Evolutionary conservation across 768 basidiomycete genomes (phyloP).

Genomic region (Rhodotorula graminis): DNA sequence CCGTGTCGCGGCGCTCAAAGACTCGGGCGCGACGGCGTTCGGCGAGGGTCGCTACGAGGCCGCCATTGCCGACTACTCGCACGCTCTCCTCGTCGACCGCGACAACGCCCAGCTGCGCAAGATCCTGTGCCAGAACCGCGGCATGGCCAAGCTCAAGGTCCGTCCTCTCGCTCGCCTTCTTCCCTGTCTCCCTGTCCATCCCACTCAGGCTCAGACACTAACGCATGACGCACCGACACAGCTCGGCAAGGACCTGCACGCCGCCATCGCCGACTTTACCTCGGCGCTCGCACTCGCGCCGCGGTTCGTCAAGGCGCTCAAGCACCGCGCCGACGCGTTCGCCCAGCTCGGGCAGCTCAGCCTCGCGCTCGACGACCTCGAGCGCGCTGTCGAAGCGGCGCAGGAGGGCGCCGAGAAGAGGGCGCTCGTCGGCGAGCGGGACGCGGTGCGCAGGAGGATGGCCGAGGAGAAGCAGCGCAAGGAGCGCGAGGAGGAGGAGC

Average conservation of each 20-base stretch:
- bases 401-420: slow-evolving; percentile 57
- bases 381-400: slow-evolving; percentile 67
- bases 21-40: slow-evolving; percentile 73
- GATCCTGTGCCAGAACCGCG: slow-evolving; percentile 72
- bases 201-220: not conserved
- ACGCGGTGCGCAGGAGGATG: slow-evolving; percentile 45
- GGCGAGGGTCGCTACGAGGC: slow-evolving; percentile 58
- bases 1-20: slow-evolving; percentile 73
- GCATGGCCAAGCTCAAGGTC: slow-evolving; percentile 55
- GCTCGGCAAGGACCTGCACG: slow-evolving; percentile 45
- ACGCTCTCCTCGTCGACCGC: slow-evolving; percentile 60
- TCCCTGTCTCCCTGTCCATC: too few relatives aligned
- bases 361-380: slow-evolving; percentile 66
- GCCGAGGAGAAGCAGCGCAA: too few relatives aligned
- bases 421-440: slow-evolving; percentile 60
- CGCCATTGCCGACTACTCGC: slow-evolving; percentile 64
- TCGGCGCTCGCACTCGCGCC: slow-evolving; percentile 58
- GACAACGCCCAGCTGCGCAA: slow-evolving; percentile 75
- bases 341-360: slow-evolving; percentile 70
- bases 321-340: slow-evolving; percentile 74
- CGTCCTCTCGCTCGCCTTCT: not conserved
- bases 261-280: slow-evolving; percentile 59
- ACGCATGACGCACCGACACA: not conserved
- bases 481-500: slow-evolving; percentile 41
- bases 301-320: slow-evolving; percentile 70